Conservation (phyloP, 106 monocot species). For the Apostasia ramifera region DNA sequence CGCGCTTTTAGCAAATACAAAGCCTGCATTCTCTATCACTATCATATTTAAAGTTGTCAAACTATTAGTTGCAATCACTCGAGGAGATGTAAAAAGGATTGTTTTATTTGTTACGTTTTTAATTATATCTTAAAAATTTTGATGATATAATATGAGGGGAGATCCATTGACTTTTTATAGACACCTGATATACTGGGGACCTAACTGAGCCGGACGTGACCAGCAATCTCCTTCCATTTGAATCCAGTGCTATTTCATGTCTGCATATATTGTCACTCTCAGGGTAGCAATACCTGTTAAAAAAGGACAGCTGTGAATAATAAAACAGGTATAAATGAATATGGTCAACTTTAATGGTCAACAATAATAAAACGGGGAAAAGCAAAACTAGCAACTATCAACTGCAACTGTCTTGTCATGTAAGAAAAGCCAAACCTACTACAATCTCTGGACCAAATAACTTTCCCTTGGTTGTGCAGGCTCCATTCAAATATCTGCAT, state of each 20-base stretch:
- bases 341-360: too few relatives aligned
- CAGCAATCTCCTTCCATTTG: constrained; percentile 73
- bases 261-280: constrained; percentile 63
- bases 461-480: constrained; percentile 93
- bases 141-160: too few relatives aligned
- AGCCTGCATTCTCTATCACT: not conserved
- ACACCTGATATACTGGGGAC: constrained; percentile 92
- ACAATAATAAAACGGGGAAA: too few relatives aligned
- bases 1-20: not conserved
- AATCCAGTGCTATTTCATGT: constrained; percentile 88
- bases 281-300: constrained; percentile 64
- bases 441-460: constrained; percentile 97
- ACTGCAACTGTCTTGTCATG: not conserved
- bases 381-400: not conserved
- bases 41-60: not conserved
- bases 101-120: too few relatives aligned
- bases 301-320: too few relatives aligned
- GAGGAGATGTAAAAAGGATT: not conserved
- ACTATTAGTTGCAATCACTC: not conserved
- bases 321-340: too few relatives aligned
- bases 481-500: constrained; percentile 94
- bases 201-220: constrained; percentile 84
- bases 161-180: too few relatives aligned
- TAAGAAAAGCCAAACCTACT: constrained; percentile 49
- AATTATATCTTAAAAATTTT: too few relatives aligned